Conservation (phyloP, 495 filamentous ascomycete genomes). For the Cudoniella acicularis region DNA sequence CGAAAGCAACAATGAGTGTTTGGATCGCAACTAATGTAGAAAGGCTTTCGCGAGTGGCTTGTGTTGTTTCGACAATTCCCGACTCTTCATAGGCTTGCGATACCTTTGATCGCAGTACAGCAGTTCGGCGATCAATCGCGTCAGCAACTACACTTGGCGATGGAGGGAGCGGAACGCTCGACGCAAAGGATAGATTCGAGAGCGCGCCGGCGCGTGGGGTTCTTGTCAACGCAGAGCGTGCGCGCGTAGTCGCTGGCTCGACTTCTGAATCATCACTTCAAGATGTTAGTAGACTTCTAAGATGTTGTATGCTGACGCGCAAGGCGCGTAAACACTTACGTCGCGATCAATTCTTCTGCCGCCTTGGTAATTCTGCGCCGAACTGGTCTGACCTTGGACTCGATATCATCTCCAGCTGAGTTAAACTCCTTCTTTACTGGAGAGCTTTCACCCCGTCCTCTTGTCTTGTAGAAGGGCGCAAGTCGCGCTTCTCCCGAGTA, state of each 20-base stretch:
- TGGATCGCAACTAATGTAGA: slow-evolving; percentile 65
- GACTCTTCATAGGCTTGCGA: slow-evolving; percentile 44
- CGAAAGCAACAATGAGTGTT: slow-evolving; percentile 58
- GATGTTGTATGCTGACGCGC: slow-evolving; percentile 7
- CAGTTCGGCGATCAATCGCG: slow-evolving; percentile 70
- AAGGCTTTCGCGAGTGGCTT: slow-evolving; percentile 60
- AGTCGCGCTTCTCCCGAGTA: slow-evolving; percentile 62
- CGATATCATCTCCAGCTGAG: slow-evolving; percentile 33
- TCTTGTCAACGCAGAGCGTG: slow-evolving; percentile 46
- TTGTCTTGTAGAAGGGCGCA: slow-evolving; percentile 71
- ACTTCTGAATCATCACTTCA: slow-evolving; percentile 36
- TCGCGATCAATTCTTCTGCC: slow-evolving; percentile 39
- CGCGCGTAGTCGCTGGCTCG: slow-evolving; percentile 26
- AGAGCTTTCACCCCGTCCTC: slow-evolving; percentile 49
- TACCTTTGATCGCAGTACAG: slow-evolving; percentile 54
- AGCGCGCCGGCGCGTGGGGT: slow-evolving; percentile 55
- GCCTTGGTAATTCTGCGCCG: slow-evolving; percentile 44
- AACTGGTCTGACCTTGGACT: slow-evolving; percentile 34
- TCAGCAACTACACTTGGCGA: slow-evolving; percentile 83
- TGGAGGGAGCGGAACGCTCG: slow-evolving; percentile 64
- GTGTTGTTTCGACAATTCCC: slow-evolving; percentile 50
- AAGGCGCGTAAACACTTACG: slow-evolving; percentile 12
- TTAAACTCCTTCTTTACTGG: slow-evolving; percentile 69
- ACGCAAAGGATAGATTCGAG: slow-evolving; percentile 33
- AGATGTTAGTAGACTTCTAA: neutral